Evolutionary conservation across 306 rosid genomes (phyloP).

Genomic region (Calophaca sinica): DNA sequence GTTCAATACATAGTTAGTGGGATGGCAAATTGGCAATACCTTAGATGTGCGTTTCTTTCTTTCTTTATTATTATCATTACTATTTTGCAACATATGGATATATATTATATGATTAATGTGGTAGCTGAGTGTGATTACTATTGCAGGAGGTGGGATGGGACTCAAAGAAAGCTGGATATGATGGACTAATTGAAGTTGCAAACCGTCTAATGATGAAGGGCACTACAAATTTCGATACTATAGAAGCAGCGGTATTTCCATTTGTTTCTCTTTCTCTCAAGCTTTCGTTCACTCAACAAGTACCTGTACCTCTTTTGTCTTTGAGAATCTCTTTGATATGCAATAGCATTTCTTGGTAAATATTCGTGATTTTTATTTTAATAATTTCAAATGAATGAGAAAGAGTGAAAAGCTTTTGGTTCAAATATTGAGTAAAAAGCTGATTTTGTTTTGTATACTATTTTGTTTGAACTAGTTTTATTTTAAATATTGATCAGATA

Average conservation of each 20-base stretch:
- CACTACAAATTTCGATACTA: slow-evolving; percentile 65
- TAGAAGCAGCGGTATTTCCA: slow-evolving; percentile 75
- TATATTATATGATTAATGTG: slow-evolving; percentile 18
- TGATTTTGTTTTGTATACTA: too few relatives aligned
- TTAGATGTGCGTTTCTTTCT: not conserved
- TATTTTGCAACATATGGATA: not conserved
- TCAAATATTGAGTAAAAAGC: too few relatives aligned
- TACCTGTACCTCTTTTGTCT: not conserved
- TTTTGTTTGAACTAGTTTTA: too few relatives aligned
- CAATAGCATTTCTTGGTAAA: slow-evolving; percentile 6
- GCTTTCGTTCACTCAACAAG: not conserved
- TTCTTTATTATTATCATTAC: not conserved
- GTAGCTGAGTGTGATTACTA: slow-evolving; percentile 9
- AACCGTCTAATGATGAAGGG: slow-evolving; percentile 74
- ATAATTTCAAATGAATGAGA: too few relatives aligned
- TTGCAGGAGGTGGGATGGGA: slow-evolving; percentile 88
- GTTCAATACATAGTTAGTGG: not conserved
- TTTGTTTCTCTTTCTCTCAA: not conserved
- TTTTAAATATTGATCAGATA: too few relatives aligned
- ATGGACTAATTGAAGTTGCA: slow-evolving; percentile 86
- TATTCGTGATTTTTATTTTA: too few relatives aligned
- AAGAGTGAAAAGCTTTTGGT: too few relatives aligned
- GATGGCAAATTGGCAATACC: not conserved
- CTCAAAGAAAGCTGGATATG: slow-evolving; percentile 79
- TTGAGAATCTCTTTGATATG: slow-evolving; percentile 3